A percentile compares a stretch with the other conserved stretches of the same genome.
Conservation (phyloP, 192 early-diverging fungal species). For the Chytriomyces hyalinus region DNA sequence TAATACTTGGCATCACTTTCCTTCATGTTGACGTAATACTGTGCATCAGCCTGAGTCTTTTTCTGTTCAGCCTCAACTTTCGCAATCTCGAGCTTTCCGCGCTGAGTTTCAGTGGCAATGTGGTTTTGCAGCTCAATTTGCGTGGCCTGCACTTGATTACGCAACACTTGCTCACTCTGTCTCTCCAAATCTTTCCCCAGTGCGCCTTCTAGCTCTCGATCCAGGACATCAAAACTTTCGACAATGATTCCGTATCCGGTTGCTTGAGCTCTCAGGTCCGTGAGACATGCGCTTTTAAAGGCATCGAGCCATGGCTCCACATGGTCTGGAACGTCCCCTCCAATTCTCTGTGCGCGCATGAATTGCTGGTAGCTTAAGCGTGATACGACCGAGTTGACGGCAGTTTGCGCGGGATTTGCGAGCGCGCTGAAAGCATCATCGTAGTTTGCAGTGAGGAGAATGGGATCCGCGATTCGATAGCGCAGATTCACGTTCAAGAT, state of each 20-base stretch:
- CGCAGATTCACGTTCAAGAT: slow-evolving; percentile 53
- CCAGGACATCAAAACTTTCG: slow-evolving; percentile 53
- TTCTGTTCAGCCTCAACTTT: slow-evolving; percentile 49
- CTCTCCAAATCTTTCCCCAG: slow-evolving; percentile 54
- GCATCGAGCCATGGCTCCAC: slow-evolving; percentile 53
- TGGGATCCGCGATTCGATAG: slow-evolving; percentile 49
- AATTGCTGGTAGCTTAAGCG: slow-evolving; percentile 55
- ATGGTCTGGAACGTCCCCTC: slow-evolving; percentile 51
- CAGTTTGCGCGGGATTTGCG: slow-evolving; percentile 55
- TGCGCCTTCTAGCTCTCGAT: slow-evolving; percentile 50
- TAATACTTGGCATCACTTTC: slow-evolving; percentile 39
- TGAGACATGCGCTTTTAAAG: slow-evolving; percentile 53
- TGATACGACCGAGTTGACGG: slow-evolving; percentile 53
- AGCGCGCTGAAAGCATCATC: slow-evolving; percentile 53
- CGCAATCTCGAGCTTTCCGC: slow-evolving; percentile 46
- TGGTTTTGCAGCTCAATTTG: slow-evolving; percentile 53
- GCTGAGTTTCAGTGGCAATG: slow-evolving; percentile 53
- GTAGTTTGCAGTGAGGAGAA: slow-evolving; percentile 50
- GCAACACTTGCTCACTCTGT: slow-evolving; percentile 49
- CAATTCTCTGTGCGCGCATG: slow-evolving; percentile 52
- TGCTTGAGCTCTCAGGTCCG: slow-evolving; percentile 43
- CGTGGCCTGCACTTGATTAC: slow-evolving; percentile 56
- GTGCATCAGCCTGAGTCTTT: slow-evolving; percentile 48
- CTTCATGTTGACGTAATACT: slow-evolving; percentile 40
- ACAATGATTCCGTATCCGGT: slow-evolving; percentile 49